Evolutionary conservation across 2,329 filamentous ascomycete species (phyloP).

Genomic region (Trichoderma sp.): DNA sequence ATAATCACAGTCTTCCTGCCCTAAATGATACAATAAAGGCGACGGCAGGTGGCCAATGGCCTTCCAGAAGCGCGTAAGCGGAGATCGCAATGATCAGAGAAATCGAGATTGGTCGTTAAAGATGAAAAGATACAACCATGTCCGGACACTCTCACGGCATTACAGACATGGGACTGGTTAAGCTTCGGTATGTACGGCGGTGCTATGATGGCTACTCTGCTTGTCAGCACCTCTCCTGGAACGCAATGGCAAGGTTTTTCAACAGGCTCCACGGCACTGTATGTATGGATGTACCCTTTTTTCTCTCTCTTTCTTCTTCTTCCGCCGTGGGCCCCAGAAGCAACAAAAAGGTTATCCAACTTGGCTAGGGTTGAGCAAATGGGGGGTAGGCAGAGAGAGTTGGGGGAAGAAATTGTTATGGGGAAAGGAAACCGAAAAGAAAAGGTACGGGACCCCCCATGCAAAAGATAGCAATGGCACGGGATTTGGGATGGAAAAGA

Average conservation of each 20-base stretch:
- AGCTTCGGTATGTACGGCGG: constrained; percentile 7
- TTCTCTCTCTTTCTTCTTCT: neutral
- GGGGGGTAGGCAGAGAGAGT: constrained; percentile 5
- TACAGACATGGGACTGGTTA: constrained; percentile 8
- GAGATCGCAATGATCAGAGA: neutral
- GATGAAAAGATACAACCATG: neutral
- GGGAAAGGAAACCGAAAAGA: constrained; percentile 7
- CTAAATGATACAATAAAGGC: neutral
- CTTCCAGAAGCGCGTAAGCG: neutral
- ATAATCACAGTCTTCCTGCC: neutral
- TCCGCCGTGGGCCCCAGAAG: neutral
- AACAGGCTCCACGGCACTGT: constrained; percentile 1
- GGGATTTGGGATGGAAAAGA: constrained; percentile 1
- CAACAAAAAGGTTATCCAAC: neutral
- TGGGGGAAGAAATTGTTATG: constrained; percentile 13
- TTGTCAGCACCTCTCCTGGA: constrained; percentile 13
- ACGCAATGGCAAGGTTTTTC: constrained; percentile 10
- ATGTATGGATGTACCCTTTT: neutral
- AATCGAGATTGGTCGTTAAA: constrained; percentile 8
- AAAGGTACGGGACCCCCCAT: constrained; percentile 12
- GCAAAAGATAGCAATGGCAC: constrained; percentile 20
- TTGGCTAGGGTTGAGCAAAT: constrained; percentile 9
- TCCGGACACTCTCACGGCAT: constrained; percentile 5
- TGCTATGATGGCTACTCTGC: constrained; percentile 4
- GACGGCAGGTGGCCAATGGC: neutral